Conservation (phyloP, 1,139 yeast genomes). For the Citeromyces siamensis region DNA sequence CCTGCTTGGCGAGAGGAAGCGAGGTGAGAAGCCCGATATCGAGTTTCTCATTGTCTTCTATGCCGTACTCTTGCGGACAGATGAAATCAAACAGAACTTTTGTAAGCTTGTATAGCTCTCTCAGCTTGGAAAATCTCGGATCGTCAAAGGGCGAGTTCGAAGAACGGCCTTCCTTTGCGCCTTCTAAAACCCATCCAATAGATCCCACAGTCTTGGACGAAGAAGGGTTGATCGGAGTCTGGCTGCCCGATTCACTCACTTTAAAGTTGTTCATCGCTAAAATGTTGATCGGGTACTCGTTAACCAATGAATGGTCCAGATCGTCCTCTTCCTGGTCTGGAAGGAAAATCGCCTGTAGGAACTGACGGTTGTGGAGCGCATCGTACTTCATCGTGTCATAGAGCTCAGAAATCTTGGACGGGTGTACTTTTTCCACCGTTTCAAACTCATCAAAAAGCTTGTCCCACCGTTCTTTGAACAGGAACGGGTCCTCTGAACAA, state of each 20-base stretch:
- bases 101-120: slow-evolving; percentile 82
- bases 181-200: slow-evolving; percentile 63
- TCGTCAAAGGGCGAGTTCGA: slow-evolving; percentile 59
- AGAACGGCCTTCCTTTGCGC: slow-evolving; percentile 19
- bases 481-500: slow-evolving; percentile 85
- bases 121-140: slow-evolving; percentile 63
- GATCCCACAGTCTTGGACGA: slow-evolving; percentile 48
- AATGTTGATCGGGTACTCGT: slow-evolving; percentile 70
- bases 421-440: slow-evolving; percentile 93
- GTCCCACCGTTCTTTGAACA: slow-evolving; percentile 96
- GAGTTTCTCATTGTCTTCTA: slow-evolving; percentile 86
- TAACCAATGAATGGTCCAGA: slow-evolving; percentile 44
- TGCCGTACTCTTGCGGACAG: slow-evolving; percentile 98
- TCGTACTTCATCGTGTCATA: slow-evolving; percentile 99
- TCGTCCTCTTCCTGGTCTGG: slow-evolving; percentile 45
- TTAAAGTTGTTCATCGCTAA: slow-evolving; percentile 69
- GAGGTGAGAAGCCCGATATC: slow-evolving; percentile 95
- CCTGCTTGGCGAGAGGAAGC: slow-evolving; percentile 85
- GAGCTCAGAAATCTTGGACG: slow-evolving; percentile 89
- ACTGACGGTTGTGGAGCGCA: slow-evolving; percentile 89
- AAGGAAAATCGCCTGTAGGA: slow-evolving; percentile 70
- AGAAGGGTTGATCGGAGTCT: slow-evolving; percentile 11
- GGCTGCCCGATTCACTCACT: slow-evolving; percentile 22
- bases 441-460: slow-evolving; percentile 88
- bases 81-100: slow-evolving; percentile 94